Conservation (phyloP, 2,329 filamentous ascomycete genomes). For the Venturia oleaginea region DNA sequence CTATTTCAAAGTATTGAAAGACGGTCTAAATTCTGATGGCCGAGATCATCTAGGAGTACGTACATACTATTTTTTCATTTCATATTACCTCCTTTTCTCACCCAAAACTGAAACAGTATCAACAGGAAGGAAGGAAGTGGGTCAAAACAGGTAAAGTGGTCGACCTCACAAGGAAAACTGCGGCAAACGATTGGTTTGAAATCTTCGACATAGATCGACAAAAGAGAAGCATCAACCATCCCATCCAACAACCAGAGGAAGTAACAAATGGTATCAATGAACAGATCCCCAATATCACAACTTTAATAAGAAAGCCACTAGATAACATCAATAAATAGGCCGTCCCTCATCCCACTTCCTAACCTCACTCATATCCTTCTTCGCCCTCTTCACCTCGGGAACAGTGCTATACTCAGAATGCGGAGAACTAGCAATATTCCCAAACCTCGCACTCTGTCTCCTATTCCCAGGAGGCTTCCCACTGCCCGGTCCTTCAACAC, state of each 20-base stretch:
- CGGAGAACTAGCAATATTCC: constrained; percentile 16
- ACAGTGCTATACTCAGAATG: constrained; percentile 24
- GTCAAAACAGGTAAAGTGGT: no score
- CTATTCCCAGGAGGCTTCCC: neutral
- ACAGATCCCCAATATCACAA: neutral
- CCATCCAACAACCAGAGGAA: neutral
- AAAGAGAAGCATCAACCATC: neutral
- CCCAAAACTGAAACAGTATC: no score
- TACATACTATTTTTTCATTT: no score
- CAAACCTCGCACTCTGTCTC: neutral
- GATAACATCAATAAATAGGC: constrained; percentile 33
- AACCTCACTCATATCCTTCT: constrained; percentile 24
- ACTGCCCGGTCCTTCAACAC: constrained; percentile 19
- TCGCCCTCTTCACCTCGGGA: constrained; percentile 19
- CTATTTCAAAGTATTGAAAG: no score
- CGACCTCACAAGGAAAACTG: no score
- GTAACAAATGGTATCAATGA: constrained; percentile 14
- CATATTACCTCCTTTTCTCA: no score
- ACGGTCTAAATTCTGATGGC: no score
- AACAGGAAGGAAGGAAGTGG: no score
- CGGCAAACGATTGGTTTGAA: no score
- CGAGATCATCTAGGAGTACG: no score
- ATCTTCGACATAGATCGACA: neutral
- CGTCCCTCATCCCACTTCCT: constrained; percentile 40
- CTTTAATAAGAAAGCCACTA: neutral